These are phyloP conservation scores for Calocera cornea DNA, from an alignment of 768 basidiomycete species.

Conservation along the genomic window DNA sequence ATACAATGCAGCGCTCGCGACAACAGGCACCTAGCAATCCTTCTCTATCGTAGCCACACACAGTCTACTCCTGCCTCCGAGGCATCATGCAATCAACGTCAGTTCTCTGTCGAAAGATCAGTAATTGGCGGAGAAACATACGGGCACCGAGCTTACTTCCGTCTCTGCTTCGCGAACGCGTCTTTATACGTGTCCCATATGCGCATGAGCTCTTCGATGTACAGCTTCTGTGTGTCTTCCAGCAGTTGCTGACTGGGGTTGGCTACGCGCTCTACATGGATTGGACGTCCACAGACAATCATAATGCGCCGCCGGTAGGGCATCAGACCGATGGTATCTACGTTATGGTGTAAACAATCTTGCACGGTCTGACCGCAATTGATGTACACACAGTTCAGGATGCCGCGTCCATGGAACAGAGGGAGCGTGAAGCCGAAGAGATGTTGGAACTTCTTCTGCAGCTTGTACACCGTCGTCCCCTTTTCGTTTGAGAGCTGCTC, in stretches of 20 bases:
- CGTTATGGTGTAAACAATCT: not conserved
- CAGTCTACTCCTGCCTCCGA: not conserved
- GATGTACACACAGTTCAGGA: constrained; percentile 72
- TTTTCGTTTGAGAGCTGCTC: constrained; percentile 92
- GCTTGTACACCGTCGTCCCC: constrained; percentile 69
- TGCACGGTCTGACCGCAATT: not conserved
- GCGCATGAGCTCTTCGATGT: constrained; percentile 88
- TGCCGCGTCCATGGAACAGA: constrained; percentile 89
- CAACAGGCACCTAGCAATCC: not conserved
- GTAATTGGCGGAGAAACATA: not conserved
- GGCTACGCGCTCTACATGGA: constrained; percentile 59
- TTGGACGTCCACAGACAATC: constrained; percentile 91
- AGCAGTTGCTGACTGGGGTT: constrained; percentile 75
- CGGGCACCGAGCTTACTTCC: constrained; percentile 21
- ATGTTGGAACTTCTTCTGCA: constrained; percentile 85
- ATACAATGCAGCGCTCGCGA: not conserved
- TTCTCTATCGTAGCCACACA: not conserved
- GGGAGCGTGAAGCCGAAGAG: constrained; percentile 93
- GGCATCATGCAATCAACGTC: not conserved
- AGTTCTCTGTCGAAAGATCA: not conserved
- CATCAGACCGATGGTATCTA: constrained; percentile 90
- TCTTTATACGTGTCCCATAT: constrained; percentile 98
- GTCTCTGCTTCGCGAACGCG: constrained; percentile 72
- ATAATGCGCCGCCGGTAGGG: constrained; percentile 91
- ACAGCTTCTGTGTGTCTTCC: constrained; percentile 60